phyloP scores from a whole-genome alignment of 768 basidiomycete species.

The Leccinum broughii region DNA sequence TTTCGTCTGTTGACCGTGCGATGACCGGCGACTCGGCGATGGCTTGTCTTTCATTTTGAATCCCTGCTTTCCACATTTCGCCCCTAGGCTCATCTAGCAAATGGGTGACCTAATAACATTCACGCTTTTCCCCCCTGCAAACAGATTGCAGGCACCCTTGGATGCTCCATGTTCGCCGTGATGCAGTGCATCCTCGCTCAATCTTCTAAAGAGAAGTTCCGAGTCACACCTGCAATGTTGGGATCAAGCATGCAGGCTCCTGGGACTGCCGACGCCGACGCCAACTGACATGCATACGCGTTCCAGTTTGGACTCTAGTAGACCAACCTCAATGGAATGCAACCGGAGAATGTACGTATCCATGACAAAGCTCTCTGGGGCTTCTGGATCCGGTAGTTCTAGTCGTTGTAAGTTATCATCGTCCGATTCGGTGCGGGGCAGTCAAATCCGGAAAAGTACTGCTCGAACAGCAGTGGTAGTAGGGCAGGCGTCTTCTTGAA shows the following conservation, averaged over 20 bases:
- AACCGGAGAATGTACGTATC: too few relatives aligned
- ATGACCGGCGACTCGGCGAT: too few relatives aligned
- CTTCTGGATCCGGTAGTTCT: too few relatives aligned
- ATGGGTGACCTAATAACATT: slow-evolving; percentile 15
- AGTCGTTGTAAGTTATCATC: too few relatives aligned
- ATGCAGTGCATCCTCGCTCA: slow-evolving; percentile 25
- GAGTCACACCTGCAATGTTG: background rate
- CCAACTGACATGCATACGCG: background rate
- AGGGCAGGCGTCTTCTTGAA: too few relatives aligned
- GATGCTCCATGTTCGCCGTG: slow-evolving; percentile 24
- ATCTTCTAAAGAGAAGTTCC: background rate
- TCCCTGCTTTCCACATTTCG: background rate
- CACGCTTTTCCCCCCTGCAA: background rate
- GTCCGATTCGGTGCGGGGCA: too few relatives aligned
- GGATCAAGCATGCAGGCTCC: background rate
- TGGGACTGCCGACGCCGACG: background rate
- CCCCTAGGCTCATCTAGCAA: background rate
- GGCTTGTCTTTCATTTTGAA: background rate
- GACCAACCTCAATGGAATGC: too few relatives aligned
- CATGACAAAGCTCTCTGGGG: too few relatives aligned
- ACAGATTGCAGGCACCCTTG: slow-evolving; percentile 24
- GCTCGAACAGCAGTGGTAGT: too few relatives aligned
- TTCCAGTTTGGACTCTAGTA: too few relatives aligned
- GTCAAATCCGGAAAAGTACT: too few relatives aligned
- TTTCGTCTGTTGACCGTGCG: too few relatives aligned